Evolutionary conservation across 2,329 filamentous ascomycete genomes (phyloP), one percentile per base, ranked within the genome.

Genomic region (Fusarium mangiferae): DNA sequence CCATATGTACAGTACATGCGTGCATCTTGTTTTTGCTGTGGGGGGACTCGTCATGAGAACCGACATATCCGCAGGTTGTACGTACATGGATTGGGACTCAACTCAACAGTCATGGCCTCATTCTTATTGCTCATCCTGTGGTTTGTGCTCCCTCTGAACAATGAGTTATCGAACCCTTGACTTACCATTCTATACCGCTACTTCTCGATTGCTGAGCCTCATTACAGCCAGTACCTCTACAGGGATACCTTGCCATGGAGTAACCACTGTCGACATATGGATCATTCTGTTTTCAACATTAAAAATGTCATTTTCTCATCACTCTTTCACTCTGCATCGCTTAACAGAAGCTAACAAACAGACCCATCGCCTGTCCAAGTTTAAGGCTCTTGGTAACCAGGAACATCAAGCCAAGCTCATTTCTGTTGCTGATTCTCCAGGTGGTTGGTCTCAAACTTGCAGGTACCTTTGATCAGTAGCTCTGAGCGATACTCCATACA

Each of bases 291-390:
- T 42, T 15, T 28, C 46, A 58, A 18, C 30, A 36, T 66, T 55
- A 30, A 69, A 62, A 26, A 75, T 70, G 57, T 54, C 65, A 75
- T 75, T 33, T 75, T 49, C 26, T 30, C 61, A 70, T 70, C 64
- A 64, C 51, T 42, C 38, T 58, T 56, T 57, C 24, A n/a, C 46
- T 44, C 35, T 41, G 28, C 38, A 35, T 74, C 24, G 42, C 36
- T 72, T 56, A 36, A 36, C 38, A 72, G 56, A 65, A 60, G 41
- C 59, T 49, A 51, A 48, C 14, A 28, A 46, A 38, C 57, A 33
- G 46, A 26, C 70, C 55, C 70, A 36, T 52, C 48, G 38, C 61
- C 44, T 42, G 59, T 45, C 58, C 58, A 63, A 68, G 58, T 62
- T 44, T 51, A 28, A 59, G 30, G 35, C 51, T 49, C 41, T 28